Evolutionary conservation across 768 basidiomycete species (phyloP), one percentile per base, ranked within the genome.

Genomic region (Calocybe gangraenosa): DNA sequence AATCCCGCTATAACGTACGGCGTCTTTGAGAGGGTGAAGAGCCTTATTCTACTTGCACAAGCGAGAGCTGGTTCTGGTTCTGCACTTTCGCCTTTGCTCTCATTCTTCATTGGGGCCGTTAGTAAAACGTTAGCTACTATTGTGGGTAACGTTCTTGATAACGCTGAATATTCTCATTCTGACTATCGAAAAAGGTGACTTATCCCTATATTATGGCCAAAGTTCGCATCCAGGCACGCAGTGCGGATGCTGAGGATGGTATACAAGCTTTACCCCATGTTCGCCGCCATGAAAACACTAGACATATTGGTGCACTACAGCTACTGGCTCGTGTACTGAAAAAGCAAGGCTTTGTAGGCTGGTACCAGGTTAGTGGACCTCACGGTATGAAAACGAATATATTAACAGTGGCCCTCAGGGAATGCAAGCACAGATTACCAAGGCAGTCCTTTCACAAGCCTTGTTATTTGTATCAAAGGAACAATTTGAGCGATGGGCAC

Each of bases 1-100:
- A 98, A 98, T 65, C 95, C 96, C 3, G 92, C 95, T 18, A 97
- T 99, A 63, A 99, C 95, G 1, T 97, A 95, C 58, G 96, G 96
- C 39, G 74, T 84, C 32, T 98, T 90, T 60, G 95, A 98, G 68
- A 79, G 96, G 34, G 73, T 97, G 45, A 97, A 97, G 70, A 76
- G 73, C 35, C 50, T 88, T 2, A 62, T 91, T 25, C 65, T 92
- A 17, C 65, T 81, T 28, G 80, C 81, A 5, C 68, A 72, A 58
- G 64, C 69, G 8, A 67, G 64, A 23, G 68, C 71, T 7, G 71
- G 68, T 2, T 56, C 67, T 0, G 62, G 58, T 6, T 66, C 66
- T 2, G 93, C 89, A 59, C 69, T 98, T 61, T 76, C 82, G 0
- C 89, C 94, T 1, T 81, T 80, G 55, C 71, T 79, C 60, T 76